Percentiles rank a stretch among this genome's conserved stretches.
These are phyloP conservation scores for Aspergillus sergii DNA, from an alignment of 2,329 filamentous ascomycete species.

Conservation along the genomic window DNA sequence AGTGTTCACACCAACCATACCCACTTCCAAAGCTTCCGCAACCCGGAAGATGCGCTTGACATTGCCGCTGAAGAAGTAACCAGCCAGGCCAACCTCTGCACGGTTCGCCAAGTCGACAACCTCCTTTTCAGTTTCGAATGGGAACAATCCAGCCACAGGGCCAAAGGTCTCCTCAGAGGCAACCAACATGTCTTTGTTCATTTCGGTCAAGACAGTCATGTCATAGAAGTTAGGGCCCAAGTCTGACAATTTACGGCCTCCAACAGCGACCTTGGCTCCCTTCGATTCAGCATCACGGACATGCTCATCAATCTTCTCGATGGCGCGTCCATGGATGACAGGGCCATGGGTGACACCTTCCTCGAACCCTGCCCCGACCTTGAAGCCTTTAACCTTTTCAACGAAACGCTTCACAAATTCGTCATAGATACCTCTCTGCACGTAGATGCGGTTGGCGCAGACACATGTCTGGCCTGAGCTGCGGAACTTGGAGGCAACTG, in stretches of 20 bases:
- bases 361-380: constrained; percentile 50
- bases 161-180: constrained; percentile 93
- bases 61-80: constrained; percentile 82
- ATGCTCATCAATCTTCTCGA: constrained; percentile 77
- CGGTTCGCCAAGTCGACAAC: constrained; percentile 82
- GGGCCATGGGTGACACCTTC: constrained; percentile 52
- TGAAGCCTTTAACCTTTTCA: constrained; percentile 53
- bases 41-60: constrained; percentile 62
- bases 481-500: constrained; percentile 87
- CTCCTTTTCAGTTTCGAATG: constrained; percentile 85
- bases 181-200: constrained; percentile 83
- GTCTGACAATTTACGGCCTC: constrained; percentile 73
- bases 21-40: constrained; percentile 58
- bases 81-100: constrained; percentile 83
- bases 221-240: constrained; percentile 86
- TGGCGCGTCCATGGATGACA: constrained; percentile 75
- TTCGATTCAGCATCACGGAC: constrained; percentile 77
- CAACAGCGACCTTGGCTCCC: constrained; percentile 73
- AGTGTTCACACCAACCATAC: constrained; percentile 68
- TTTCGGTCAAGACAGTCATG: constrained; percentile 84
- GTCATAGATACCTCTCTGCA: constrained; percentile 56
- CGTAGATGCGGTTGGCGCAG: constrained; percentile 65
- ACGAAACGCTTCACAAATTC: constrained; percentile 59
- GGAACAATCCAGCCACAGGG: constrained; percentile 86
- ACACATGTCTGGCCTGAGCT: constrained; percentile 96